Evolutionary conservation across 2,329 filamentous ascomycete species (phyloP).

Genomic region (Rhynchosporium graminicola): DNA sequence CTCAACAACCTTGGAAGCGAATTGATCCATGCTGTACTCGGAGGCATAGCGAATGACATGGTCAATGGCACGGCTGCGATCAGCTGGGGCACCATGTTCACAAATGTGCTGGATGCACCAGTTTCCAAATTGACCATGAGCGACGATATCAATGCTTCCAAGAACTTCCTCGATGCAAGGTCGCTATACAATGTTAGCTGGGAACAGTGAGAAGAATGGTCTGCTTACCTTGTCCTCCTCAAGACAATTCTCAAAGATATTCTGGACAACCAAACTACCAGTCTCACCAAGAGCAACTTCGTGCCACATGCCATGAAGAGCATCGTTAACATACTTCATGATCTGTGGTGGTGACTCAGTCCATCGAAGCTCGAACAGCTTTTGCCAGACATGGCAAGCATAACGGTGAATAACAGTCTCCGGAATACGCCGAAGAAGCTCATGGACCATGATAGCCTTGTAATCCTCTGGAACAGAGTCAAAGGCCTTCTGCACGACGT

Average conservation of each 20-base stretch:
- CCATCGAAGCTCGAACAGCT: constrained; percentile 97
- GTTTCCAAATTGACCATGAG: constrained; percentile 97
- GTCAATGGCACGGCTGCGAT: constrained; percentile 90
- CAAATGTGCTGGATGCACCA: constrained; percentile 99
- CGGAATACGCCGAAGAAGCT: constrained; percentile 89
- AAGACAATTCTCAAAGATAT: constrained; percentile 98
- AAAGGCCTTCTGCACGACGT: constrained; percentile 98
- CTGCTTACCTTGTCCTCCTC: constrained; percentile 89
- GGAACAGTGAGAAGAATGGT: background rate
- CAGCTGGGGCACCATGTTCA: constrained; percentile 87
- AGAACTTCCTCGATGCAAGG: constrained; percentile 97
- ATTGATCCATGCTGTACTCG: constrained; percentile 98
- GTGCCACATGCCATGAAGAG: constrained; percentile 95
- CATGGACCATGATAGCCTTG: constrained; percentile 98
- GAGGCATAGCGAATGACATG: constrained; percentile 92
- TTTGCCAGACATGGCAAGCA: constrained; percentile 99
- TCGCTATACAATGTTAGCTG: constrained; percentile 58
- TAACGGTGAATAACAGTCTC: constrained; percentile 99
- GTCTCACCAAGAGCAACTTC: constrained; percentile 97
- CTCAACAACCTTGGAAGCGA: constrained; percentile 98
- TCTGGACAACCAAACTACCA: constrained; percentile 95
- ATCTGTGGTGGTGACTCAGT: constrained; percentile 92
- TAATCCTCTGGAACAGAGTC: constrained; percentile 97
- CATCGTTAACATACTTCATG: constrained; percentile 97
- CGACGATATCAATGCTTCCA: constrained; percentile 90